Base-by-base conservation (phyloP, 768 basidiomycete species). In the Crassisporium funariophilum region DNA sequence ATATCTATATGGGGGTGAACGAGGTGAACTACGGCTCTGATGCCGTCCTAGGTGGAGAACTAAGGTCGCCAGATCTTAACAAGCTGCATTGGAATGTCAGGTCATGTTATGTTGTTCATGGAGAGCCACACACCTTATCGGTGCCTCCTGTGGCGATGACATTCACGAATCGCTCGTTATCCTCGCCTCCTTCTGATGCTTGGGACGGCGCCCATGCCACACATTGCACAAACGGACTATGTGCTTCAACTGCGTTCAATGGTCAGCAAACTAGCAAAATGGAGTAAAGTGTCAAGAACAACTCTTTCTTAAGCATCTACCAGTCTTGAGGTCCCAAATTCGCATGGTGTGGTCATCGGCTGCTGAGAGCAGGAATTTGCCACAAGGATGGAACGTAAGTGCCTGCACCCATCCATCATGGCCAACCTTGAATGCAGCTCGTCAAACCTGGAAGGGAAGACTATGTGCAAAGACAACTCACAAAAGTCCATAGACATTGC, bases 391-490 rank as follows among this genome's bases (percentile, higher is more conserved):
- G 72, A 95, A 95, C 13, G 88, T 82, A 35, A 95, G 74, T 1
- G 84, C 88, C 46, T 91, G 83, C 41, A 95, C 77, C 93, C 93
- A 95, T 57, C 92, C 91, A 65, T 94, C 91, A 60, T 95, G 87
- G 10, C 88, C 88, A 27, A 79, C 74, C 82, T 86, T 58, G 20
- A 38, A 17, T 43, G 24, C 19, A 49, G 17, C 31, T 42, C 47
- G 34, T 53, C 27, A 57, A 40, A 27, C 52, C 13, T n/a, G 20
- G 31, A 23, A 16, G 9, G 44, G 35, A 37, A 15, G 4, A 41
- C 13, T 25, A 46, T 33, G 21, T 46, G n/a, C n/a, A 22, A 15
- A 20, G 51, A 23, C 44, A 31, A 65, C 79, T 47, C 53, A 88
- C 88, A 46, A 95, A 77, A 50, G 81, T 88, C 63, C 84, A 78